These are phyloP conservation scores for Acacia confusa DNA, from an alignment of 306 rosid genomes.

Conservation along the genomic window DNA sequence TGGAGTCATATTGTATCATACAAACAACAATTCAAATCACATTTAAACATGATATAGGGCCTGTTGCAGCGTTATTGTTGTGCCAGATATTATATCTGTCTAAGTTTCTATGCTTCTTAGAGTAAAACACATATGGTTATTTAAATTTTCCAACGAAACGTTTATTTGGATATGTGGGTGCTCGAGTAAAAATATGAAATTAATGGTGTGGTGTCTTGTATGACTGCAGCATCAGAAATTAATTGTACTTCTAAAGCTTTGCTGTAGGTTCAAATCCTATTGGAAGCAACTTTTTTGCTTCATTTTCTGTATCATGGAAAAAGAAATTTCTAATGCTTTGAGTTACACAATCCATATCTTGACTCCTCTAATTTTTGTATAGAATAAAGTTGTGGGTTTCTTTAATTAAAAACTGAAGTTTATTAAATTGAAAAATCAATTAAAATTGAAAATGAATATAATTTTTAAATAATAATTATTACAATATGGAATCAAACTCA, in stretches of 20 bases:
- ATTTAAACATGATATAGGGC: neutral
- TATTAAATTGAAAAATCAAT: no score
- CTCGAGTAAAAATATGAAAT: constrained; percentile 10
- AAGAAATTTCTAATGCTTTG: no score
- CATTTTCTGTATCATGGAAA: no score
- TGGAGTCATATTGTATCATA: neutral
- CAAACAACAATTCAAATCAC: neutral
- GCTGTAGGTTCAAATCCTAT: neutral
- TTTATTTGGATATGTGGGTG: neutral
- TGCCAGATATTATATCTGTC: neutral
- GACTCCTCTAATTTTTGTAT: no score
- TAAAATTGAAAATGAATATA: no score
- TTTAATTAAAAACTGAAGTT: no score
- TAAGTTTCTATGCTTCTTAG: neutral
- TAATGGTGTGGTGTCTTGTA: no score
- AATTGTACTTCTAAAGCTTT: neutral
- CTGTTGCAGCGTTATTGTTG: neutral
- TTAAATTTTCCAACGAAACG: neutral
- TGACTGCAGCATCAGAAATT: no score
- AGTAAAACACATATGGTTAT: no score
- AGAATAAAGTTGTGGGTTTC: no score
- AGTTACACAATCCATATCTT: no score
- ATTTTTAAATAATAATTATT: no score
- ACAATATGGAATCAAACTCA: neutral
- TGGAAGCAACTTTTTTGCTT: neutral